Evolutionary conservation across 176 grass and related monocot genomes (phyloP), one percentile per base, ranked within the genome.

Genomic region (Phoenix roebelenii): DNA sequence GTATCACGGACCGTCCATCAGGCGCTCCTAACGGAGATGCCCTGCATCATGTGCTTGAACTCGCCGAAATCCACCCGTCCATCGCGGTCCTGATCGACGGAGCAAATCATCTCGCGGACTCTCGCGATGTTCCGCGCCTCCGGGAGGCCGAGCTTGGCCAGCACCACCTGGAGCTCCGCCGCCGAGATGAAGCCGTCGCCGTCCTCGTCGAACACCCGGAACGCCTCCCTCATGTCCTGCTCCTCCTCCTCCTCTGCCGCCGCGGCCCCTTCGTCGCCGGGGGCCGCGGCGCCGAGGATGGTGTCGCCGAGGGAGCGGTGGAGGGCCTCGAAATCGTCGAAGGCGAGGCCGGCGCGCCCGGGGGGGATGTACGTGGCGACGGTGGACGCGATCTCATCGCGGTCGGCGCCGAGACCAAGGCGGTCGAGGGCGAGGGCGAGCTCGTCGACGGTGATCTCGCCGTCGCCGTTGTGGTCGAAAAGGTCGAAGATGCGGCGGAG

Each of bases 41-140:
- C 92, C 78, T 88, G 66, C 92, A 97, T 91, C 92, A 97, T 97
- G 78, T 65, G 58, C 68, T 83, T 88, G 80, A 88, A 88, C 76
- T 83, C 80, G 25, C 68, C 1, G 60, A 83, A 88, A 66, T 83
- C 76, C 68, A 88, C 72, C 63, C 76, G 72, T 0, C 85, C 80
- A 35, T 88, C 85, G 25, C 48, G 57, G 70, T 88, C 60, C 54
- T 64, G 85, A 70, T 88, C 85, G 63, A 79, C 80, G 72, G 82
- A 83, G 85, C 54, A 70, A 66, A 88, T 88, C 85, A 88, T 88
- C 80, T 88, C 76, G 23, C 23, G 22, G 1, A 88, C 85, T 51
- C 52, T 28, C 16, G 77, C 77, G 53, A 89, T 58, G 77, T 74
- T 81, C 69, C 77, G 65, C 29, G 73, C 80, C 74, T 89, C 77